phyloP scores from a whole-genome alignment of 179 eudicot species.

The Heliamphora pulchella region DNA sequence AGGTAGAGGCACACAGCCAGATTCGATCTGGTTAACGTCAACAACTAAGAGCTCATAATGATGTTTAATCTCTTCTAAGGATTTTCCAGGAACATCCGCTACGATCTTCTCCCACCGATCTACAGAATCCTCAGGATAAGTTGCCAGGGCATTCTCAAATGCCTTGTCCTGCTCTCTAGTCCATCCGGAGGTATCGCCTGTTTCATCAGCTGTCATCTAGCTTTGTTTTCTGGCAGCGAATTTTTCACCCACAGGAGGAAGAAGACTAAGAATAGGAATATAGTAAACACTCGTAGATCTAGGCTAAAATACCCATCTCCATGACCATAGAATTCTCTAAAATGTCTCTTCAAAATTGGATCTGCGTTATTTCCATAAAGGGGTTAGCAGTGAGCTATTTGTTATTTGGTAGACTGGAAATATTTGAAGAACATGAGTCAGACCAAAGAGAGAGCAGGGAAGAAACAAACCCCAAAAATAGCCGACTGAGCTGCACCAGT shows the following conservation, averaged over 20 bases:
- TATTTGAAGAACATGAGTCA: conserved; percentile 18
- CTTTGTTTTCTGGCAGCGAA: background rate
- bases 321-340: conserved; percentile 11
- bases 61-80: conserved; percentile 61
- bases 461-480: conserved; percentile 19
- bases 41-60: conserved; percentile 81
- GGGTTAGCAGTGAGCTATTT: conserved; percentile 17
- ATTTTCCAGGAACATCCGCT: conserved; percentile 74
- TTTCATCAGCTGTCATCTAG: conserved; percentile 31
- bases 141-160: conserved; percentile 85
- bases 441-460: conserved; percentile 22
- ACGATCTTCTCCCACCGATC: conserved; percentile 89
- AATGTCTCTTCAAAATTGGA: conserved; percentile 14
- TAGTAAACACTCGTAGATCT: conserved; percentile 9
- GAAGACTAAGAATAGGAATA: conserved; percentile 19
- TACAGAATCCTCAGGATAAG: conserved; percentile 47
- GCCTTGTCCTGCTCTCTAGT: conserved; percentile 85
- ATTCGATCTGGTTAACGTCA: conserved; percentile 64
- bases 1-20: conserved; percentile 69
- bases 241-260: conserved; percentile 14
- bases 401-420: conserved; percentile 14
- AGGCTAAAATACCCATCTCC: conserved; percentile 11
- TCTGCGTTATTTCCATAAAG: conserved; percentile 18
- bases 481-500: conserved; percentile 25
- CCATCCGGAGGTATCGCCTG: conserved; percentile 42